Base-by-base conservation (phyloP, 192 early-diverging fungal species). In the Coemansia sp. region DNA sequence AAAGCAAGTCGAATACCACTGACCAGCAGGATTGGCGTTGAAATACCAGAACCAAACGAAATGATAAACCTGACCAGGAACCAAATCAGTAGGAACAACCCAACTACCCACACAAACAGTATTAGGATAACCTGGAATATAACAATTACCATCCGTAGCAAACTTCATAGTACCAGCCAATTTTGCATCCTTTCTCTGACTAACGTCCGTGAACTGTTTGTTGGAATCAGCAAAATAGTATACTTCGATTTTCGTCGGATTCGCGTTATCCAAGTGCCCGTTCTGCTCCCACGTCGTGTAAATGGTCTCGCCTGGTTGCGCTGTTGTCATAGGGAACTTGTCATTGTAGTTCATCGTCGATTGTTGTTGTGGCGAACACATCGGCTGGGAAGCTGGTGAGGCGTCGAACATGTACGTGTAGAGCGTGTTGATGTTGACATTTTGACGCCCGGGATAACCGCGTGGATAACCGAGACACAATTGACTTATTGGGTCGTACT, bases 1-100 rank as follows among this genome's bases (percentile, higher is more conserved):
- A 67, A 90, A 90, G 76, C 89, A 90, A 22, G 89, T 87, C 16
- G 87, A 78, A 70, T 90, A 90, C 78, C 87, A 85, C 43, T 90
- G 75, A 13, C 88, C 89, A 15, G 84, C 80, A 6, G 85, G 84
- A 72, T 90, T 90, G 40, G 72, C 57, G 72, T 89, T 82, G 70
- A 89, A 90, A 63, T 85, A 74, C 89, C 89, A 90, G 82, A 86
- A 87, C 87, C 85, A 89, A 11, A 86, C 86, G 61, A 89, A 78
- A 44, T 85, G 85, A 65, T 86, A 87, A 5, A 62, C 66, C 43
- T 78, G 70, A 11, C 88, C 88, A 5, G 85, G 81, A 3, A 65
- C 73, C 49, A 88, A 72, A 4, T 77, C 77, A 10, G 63, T 67
- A 8, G 89, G 89, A 44, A 90, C 84, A 0, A 70, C 83, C 77